Conservation (phyloP, 768 basidiomycete genomes). For the Tylopilus vinaceipallidus region DNA sequence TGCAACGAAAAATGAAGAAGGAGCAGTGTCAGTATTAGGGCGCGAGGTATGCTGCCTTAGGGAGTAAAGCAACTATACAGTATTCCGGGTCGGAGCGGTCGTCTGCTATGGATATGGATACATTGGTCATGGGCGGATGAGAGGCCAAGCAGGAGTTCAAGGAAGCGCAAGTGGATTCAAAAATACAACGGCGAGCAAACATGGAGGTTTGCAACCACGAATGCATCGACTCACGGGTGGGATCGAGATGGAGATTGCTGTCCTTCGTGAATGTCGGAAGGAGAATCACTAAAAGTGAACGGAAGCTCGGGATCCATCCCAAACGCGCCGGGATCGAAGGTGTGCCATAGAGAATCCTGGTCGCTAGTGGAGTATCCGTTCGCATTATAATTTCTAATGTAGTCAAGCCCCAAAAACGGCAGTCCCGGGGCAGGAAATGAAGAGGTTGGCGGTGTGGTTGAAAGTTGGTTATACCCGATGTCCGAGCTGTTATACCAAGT, state of each 20-base stretch:
- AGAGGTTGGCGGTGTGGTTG: slow-evolving; percentile 59
- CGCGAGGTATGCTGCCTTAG: slow-evolving; percentile 26
- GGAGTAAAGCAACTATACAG: slow-evolving; percentile 26
- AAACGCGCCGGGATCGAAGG: slow-evolving; percentile 73
- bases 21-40: slow-evolving; percentile 23
- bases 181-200: slow-evolving; percentile 10
- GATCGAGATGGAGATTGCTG: slow-evolving; percentile 27
- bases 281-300: slow-evolving; percentile 50
- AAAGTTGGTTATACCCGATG: slow-evolving; percentile 44
- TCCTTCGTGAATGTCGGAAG: slow-evolving; percentile 29
- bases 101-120: slow-evolving; percentile 31
- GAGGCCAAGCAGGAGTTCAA: slow-evolving; percentile 2
- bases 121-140: slow-evolving; percentile 17
- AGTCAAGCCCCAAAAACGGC: slow-evolving; percentile 85
- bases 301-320: slow-evolving; percentile 76
- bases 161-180: slow-evolving; percentile 15
- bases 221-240: slow-evolving; percentile 15
- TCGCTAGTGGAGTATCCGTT: slow-evolving; percentile 38
- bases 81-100: slow-evolving; percentile 18
- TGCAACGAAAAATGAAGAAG: slow-evolving; percentile 4
- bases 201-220: not conserved
- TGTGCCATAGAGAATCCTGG: slow-evolving; percentile 48
- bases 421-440: slow-evolving; percentile 69
- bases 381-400: slow-evolving; percentile 72
- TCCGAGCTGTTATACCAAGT: slow-evolving; percentile 32